Percentiles rank a stretch among this genome's conserved stretches.
Conservation (phyloP, 371 early-diverging fungal genomes). For the Mortierella sp. region DNA sequence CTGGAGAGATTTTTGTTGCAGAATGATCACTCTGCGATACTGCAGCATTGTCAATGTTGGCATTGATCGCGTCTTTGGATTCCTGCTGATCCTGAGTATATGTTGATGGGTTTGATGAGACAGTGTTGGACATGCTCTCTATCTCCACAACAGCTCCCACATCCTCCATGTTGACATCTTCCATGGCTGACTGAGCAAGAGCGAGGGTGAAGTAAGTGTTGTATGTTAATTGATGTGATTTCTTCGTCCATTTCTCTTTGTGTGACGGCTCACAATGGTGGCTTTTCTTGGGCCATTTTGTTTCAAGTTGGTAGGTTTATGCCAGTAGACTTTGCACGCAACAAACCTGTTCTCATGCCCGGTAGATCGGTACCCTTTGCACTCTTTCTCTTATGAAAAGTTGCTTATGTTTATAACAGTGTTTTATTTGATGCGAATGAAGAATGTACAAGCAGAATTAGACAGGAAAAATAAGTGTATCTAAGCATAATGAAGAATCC, state of each 20-base stretch:
- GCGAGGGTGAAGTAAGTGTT: not conserved
- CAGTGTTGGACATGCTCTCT: not conserved
- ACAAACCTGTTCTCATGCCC: too few species aligned
- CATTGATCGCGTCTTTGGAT: conserved; percentile 3
- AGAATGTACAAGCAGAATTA: not conserved
- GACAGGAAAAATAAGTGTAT: not conserved
- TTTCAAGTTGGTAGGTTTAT: too few species aligned
- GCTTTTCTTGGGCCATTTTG: too few species aligned
- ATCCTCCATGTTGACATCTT: conserved; percentile 47
- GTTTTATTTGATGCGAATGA: not conserved
- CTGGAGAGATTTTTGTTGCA: not conserved
- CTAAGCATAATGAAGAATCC: not conserved
- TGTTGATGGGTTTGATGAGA: not conserved
- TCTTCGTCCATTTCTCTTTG: not conserved
- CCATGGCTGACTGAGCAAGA: conserved; percentile 28
- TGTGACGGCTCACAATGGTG: not conserved
- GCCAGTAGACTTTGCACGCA: too few species aligned
- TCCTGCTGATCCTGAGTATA: not conserved
- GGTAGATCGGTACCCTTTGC: too few species aligned
- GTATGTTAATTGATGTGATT: not conserved
- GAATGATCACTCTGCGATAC: not conserved
- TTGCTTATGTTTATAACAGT: not conserved
- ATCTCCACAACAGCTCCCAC: not conserved
- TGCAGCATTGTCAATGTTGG: not conserved
- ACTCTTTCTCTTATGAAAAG: not conserved